Evolutionary conservation across 495 filamentous ascomycete genomes (phyloP).

Genomic region (Pyrenula massariospora): DNA sequence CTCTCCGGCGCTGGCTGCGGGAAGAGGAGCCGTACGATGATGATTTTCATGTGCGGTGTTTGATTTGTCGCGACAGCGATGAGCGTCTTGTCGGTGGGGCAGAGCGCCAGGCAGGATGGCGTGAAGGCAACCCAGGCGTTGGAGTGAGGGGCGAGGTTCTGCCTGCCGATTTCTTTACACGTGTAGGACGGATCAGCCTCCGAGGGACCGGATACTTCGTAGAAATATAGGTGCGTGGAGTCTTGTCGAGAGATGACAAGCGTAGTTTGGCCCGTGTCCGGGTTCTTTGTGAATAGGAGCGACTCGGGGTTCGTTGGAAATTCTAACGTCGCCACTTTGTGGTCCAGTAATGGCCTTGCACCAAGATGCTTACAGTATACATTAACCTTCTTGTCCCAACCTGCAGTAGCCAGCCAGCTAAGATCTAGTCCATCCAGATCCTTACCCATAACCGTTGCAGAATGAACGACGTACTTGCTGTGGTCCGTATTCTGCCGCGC

Average conservation of each 20-base stretch:
- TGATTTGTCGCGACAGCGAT: conserved; percentile 52
- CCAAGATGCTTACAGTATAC: conserved; percentile 25
- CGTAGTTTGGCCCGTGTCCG: conserved; percentile 28
- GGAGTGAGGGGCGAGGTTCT: conserved; percentile 54
- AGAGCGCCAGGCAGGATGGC: conserved; percentile 44
- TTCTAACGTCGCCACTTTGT: conserved; percentile 34
- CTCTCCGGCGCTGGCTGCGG: conserved; percentile 14
- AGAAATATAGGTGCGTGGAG: conserved; percentile 51
- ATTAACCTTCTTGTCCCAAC: conserved; percentile 51
- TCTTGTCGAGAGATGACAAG: conserved; percentile 49
- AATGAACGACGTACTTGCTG: conserved; percentile 48
- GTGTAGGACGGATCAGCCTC: conserved; percentile 5
- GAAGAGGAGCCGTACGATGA: conserved; percentile 48
- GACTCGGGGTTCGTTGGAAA: conserved; percentile 52
- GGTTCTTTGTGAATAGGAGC: conserved; percentile 39
- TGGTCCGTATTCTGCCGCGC: conserved; percentile 36
- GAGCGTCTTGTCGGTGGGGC: conserved; percentile 39
- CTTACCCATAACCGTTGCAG: conserved; percentile 14
- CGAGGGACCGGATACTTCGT: conserved; percentile 14
- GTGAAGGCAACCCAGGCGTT: conserved; percentile 55
- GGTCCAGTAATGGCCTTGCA: conserved; percentile 12
- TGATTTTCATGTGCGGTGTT: conserved; percentile 53
- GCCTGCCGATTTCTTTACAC: conserved; percentile 34
- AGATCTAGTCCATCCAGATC: neutral
- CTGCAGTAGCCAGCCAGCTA: conserved; percentile 47